phyloP scores from a whole-genome alignment of 1,284 basidiomycete species.

The Sparassis latifolia region DNA sequence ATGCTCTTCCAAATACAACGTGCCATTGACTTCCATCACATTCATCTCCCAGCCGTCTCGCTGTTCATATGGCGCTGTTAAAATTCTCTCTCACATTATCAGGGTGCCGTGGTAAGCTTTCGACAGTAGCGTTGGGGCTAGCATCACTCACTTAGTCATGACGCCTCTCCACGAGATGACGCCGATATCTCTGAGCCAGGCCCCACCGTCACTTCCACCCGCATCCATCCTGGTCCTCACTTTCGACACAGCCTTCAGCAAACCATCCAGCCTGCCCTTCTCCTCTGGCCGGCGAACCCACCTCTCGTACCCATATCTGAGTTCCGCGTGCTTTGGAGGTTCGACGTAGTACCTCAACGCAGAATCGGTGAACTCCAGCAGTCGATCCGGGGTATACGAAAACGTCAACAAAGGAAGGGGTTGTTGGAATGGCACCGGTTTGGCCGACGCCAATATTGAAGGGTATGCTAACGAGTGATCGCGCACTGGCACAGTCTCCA shows the following conservation, averaged over 20 bases:
- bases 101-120: not conserved
- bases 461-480: conserved; percentile 19
- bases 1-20: conserved; percentile 84
- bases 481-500: too few relatives aligned
- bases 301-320: conserved; percentile 59
- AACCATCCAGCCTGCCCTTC: conserved; percentile 54
- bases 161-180: conserved; percentile 87
- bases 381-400: conserved; percentile 38
- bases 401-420: conserved; percentile 42
- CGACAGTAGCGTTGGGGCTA: not conserved
- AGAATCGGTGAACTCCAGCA: conserved; percentile 57
- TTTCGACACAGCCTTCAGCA: conserved; percentile 49
- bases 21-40: conserved; percentile 72
- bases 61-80: conserved; percentile 78
- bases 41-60: conserved; percentile 82
- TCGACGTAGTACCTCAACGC: conserved; percentile 64
- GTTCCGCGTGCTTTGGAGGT: conserved; percentile 55
- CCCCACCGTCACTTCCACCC: conserved; percentile 25
- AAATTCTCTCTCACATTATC: conserved; percentile 47
- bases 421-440: conserved; percentile 33
- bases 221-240: conserved; percentile 32
- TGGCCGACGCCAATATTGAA: conserved; percentile 11
- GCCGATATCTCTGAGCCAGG: conserved; percentile 36
- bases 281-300: conserved; percentile 67
- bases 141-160: conserved; percentile 73